phyloP scores from a whole-genome alignment of 306 rosid species.

The Urtica urens region DNA sequence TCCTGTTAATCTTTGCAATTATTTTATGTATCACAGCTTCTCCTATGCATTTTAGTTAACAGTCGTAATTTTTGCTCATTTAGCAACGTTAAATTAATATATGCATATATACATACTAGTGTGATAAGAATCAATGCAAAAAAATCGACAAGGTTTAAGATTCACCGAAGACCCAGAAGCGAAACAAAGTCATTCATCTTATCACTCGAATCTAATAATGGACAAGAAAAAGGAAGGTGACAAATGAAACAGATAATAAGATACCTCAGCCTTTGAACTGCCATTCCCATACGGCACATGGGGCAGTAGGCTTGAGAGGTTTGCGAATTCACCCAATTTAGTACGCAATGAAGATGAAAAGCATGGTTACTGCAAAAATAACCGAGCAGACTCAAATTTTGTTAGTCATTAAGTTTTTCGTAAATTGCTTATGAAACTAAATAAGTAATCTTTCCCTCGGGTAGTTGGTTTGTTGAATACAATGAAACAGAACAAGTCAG shows the following conservation, averaged over 20 bases:
- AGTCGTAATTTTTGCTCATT: no score
- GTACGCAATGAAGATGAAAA: conserved; percentile 83
- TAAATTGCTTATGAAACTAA: not conserved
- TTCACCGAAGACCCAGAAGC: not conserved
- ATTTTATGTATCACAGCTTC: no score
- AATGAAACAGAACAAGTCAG: no score
- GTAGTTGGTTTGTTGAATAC: no score
- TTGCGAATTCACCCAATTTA: conserved; percentile 86
- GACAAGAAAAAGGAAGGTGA: no score
- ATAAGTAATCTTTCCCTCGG: no score
- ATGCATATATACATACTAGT: no score
- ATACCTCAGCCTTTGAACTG: conserved; percentile 53
- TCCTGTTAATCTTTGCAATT: no score
- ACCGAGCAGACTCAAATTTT: not conserved
- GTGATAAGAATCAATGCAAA: not conserved
- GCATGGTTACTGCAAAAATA: conserved; percentile 85
- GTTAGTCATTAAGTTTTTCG: not conserved
- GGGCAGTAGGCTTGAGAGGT: conserved; percentile 88
- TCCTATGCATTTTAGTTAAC: no score
- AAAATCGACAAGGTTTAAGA: not conserved
- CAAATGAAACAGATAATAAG: not conserved
- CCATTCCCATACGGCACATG: conserved; percentile 91
- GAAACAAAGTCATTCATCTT: not conserved
- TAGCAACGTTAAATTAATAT: no score
- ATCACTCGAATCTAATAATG: not conserved